Percentiles rank a stretch among this genome's conserved stretches.
Conservation (phyloP, 805 yeast species). For the Metschnikowia aberdeeniae region DNA sequence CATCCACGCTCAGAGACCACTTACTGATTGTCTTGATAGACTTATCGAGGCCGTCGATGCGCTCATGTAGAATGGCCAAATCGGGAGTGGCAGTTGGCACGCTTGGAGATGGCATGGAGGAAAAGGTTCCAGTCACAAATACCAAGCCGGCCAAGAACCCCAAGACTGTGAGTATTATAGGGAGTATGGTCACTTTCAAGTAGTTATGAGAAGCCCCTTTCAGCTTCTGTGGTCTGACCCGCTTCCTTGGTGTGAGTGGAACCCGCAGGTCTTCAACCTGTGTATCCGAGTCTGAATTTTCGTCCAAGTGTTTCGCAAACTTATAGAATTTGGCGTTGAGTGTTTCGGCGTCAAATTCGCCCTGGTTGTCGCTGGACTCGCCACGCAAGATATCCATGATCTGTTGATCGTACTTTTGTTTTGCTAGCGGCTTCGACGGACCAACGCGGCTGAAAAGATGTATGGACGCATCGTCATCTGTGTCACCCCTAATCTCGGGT, state of each 20-base stretch:
- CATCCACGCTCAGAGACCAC: conserved; percentile 15
- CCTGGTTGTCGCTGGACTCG: conserved; percentile 4
- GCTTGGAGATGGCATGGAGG: neutral
- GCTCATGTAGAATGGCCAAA: conserved; percentile 7
- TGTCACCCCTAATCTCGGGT: conserved; percentile 36
- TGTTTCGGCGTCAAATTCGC: conserved; percentile 2
- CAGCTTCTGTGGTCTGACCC: neutral
- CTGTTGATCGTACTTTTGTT: conserved; percentile 11
- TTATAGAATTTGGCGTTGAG: conserved; percentile 18
- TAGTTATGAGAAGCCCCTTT: neutral
- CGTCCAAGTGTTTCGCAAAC: conserved; percentile 14
- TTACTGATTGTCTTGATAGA: conserved; percentile 15
- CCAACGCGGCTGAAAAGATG: conserved; percentile 37
- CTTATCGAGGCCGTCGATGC: conserved; percentile 11
- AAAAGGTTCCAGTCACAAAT: neutral
- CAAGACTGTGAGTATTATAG: neutral
- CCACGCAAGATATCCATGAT: conserved; percentile 9
- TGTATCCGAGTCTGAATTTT: conserved; percentile 7
- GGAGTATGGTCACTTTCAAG: neutral
- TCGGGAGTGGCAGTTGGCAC: neutral
- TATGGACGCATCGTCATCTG: conserved; percentile 41
- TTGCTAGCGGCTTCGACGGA: conserved; percentile 32
- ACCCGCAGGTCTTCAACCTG: conserved; percentile 9
- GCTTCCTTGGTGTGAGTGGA: neutral
- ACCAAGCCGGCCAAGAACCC: conserved; percentile 6